Evolutionary conservation across 768 basidiomycete species (phyloP), one percentile per base, ranked within the genome.

Genomic region (Psilocybe sp.): DNA sequence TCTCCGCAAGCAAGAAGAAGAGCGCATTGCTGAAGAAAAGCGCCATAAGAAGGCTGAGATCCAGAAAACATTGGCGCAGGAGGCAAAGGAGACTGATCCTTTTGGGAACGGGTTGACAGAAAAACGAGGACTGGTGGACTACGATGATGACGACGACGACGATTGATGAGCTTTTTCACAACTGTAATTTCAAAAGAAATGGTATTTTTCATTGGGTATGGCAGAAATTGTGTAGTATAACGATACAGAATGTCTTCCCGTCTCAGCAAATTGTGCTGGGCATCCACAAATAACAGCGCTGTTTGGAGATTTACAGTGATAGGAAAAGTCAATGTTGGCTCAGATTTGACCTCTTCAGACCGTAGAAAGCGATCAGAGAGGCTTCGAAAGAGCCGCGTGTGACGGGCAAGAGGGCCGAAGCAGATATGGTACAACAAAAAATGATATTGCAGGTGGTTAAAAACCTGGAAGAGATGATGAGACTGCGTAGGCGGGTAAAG

Each of bases 1-100:
- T 19, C 79, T 81, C 16, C 84, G 82, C 63, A 84, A 81, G 56
- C 81, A 75, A n/a, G 85, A 83, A 57, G 82, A 84, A 49, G 89
- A 90, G 58, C 79, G 72, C 47, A 79, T 77, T 59, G 85, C 84
- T 1, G 81, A 81, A 53, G 80, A 79, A 52, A 92, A 89, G 64
- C 74, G 90, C 49, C 77, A 65, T 39, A 79, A 77, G 58, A 88
- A 87, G 60, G 83, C 79, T 13, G 69, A 80, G 28, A 60, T 70
- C 9, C 70, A 74, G 40, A 74, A 69, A 50, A 67, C 69, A 1
- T 66, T 75, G 58, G 74, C 13, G 44, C 18, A 13, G 32, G 36
- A 34, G 35, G 38, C 16, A 41, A 43, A 75, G 43, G 73, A 76
- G 16, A 75, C 71, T 1, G 87, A 92, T 72, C 90, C 87, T 1